Percentiles rank a stretch among this genome's conserved stretches.
Conservation (phyloP, 352 stramenopile species). For the Hyaloperonospora arabidopsidis region DNA sequence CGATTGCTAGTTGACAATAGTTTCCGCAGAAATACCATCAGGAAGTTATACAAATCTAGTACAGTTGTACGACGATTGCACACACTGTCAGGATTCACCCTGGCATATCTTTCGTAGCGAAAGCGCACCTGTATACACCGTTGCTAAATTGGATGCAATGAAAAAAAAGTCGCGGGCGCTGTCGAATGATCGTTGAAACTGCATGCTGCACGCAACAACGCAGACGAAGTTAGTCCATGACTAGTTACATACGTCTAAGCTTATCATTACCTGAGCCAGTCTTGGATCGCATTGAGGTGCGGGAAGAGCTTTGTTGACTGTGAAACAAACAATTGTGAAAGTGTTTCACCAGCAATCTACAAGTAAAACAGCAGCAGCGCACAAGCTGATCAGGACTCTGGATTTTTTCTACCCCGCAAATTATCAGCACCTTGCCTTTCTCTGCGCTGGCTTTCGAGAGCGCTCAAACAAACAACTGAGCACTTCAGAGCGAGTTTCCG, state of each 20-base stretch:
- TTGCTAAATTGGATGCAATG: slow-evolving; percentile 38
- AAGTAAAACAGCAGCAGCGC: not conserved
- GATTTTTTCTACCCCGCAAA: not conserved
- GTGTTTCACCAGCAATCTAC: slow-evolving; percentile 22
- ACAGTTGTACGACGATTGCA: slow-evolving; percentile 4
- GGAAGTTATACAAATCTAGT: slow-evolving; percentile 66
- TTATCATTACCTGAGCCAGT: slow-evolving; percentile 50
- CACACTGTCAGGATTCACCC: slow-evolving; percentile 1
- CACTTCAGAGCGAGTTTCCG: slow-evolving; percentile 47
- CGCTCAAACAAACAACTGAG: slow-evolving; percentile 33
- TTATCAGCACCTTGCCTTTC: slow-evolving; percentile 17
- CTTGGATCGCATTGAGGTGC: slow-evolving; percentile 50
- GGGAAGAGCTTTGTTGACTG: slow-evolving; percentile 28
- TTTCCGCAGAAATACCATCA: slow-evolving; percentile 81
- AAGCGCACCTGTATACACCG: slow-evolving; percentile 33
- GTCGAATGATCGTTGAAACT: slow-evolving; percentile 43
- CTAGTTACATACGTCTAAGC: not conserved
- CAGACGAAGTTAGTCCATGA: slow-evolving; percentile 1
- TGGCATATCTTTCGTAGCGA: not conserved
- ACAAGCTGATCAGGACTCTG: not conserved
- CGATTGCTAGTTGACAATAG: slow-evolving; percentile 44
- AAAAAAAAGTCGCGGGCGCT: slow-evolving; percentile 37
- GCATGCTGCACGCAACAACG: slow-evolving; percentile 19
- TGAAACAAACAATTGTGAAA: slow-evolving; percentile 45
- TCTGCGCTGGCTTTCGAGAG: slow-evolving; percentile 21